Conservation (phyloP, 331 rosid genomes). For the Pyrus hybrid region DNA sequence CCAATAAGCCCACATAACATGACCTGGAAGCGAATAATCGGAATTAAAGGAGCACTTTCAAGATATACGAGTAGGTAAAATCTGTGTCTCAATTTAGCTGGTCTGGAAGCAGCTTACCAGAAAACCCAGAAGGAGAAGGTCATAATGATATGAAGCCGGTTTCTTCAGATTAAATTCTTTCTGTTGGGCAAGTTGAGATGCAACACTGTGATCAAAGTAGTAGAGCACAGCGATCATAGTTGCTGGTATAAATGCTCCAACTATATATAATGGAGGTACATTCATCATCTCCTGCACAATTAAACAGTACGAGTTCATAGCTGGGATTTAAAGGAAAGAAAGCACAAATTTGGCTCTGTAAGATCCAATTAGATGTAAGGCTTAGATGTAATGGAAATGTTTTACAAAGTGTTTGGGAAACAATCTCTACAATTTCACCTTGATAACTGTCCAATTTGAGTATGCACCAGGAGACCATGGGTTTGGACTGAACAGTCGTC, state of each 20-base stretch:
- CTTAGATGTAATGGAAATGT: background rate
- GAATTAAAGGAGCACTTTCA: constrained; percentile 4
- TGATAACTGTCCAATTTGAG: constrained; percentile 92
- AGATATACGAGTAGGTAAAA: background rate
- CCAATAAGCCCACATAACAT: constrained; percentile 91
- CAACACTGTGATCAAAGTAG: constrained; percentile 98
- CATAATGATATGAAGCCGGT: constrained; percentile 93
- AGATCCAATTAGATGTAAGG: background rate
- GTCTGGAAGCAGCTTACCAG: constrained; percentile 42
- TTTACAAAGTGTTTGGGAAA: background rate
- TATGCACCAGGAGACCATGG: constrained; percentile 99
- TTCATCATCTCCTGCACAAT: constrained; percentile 82
- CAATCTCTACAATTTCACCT: constrained; percentile 39
- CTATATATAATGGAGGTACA: constrained; percentile 73
- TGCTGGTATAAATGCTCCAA: constrained; percentile 98
- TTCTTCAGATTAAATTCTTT: constrained; percentile 92
- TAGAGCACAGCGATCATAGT: constrained; percentile 98
- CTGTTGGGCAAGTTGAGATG: constrained; percentile 98
- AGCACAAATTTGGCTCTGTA: background rate
- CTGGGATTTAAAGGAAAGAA: constrained; percentile 1
- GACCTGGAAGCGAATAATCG: constrained; percentile 41
- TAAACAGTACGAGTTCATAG: constrained; percentile 25
- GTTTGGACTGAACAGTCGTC: constrained; percentile 95
- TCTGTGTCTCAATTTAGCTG: background rate
- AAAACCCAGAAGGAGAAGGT: constrained; percentile 90